Percentiles rank a stretch among this genome's conserved stretches.
Conservation (phyloP, 169 alveolate species). For the Eimeria necatrix region DNA sequence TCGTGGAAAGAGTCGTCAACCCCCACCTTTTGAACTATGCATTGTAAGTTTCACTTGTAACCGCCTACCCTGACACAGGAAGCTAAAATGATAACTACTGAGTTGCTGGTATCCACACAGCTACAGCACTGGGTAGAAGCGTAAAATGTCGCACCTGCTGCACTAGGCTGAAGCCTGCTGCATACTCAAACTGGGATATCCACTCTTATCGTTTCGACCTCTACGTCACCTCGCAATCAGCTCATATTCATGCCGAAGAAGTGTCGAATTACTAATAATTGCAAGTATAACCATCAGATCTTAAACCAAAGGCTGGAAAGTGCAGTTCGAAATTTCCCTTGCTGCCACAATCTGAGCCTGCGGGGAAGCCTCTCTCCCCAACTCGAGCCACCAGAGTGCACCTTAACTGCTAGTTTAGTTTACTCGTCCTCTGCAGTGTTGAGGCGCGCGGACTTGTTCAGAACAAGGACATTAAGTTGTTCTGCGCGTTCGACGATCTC, state of each 20-base stretch:
- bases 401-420: constrained; percentile 17
- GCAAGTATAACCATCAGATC: constrained; percentile 8
- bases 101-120: no score
- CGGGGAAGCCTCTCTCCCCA: not conserved
- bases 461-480: constrained; percentile 95
- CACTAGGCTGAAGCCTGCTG: no score
- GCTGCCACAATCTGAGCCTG: not conserved
- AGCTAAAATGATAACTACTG: no score
- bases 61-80: no score
- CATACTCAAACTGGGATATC: no score
- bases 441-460: constrained; percentile 88
- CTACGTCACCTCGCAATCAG: no score
- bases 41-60: no score
- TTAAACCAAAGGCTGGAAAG: constrained; percentile 43
- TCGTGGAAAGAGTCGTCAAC: no score
- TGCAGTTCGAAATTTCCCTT: not conserved
- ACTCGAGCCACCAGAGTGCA: constrained; percentile 23
- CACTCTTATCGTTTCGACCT: no score
- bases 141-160: no score
- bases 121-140: no score
- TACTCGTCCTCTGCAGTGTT: constrained; percentile 79
- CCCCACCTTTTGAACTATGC: no score
- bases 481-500: constrained; percentile 96
- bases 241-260: not conserved
- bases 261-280: not conserved